Base-by-base conservation (phyloP, 495 filamentous ascomycete genomes). In the Aspergillus sclerotiicarbonarius region DNA sequence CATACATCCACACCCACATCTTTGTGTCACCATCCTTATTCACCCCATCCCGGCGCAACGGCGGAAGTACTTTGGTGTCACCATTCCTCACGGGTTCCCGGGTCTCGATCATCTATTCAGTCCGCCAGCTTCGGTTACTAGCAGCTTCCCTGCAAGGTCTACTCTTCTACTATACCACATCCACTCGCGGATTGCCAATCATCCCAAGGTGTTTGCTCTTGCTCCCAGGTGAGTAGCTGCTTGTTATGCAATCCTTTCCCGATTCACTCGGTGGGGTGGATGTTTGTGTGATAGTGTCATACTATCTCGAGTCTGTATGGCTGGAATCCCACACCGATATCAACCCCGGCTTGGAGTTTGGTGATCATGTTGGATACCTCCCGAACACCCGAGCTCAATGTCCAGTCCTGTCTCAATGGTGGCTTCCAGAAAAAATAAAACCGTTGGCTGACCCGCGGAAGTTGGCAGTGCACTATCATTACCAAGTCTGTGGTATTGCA, bases 11-110 rank as follows among this genome's bases (percentile, higher is more conserved):
- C 29, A 25, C 51, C 20, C 29, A 25, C 41, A 53, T 39, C 35
- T 53, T 10, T 53, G 62, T 64, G 62, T 64, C 48, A 64, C 62
- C 58, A 46, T 57, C 56, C 8, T 18, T 8, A n/a, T n/a, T n/a
- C 25, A 56, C 54, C 45, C 43, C 29, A 35, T 19, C 25, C 31
- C 46, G 15, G 25, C 18, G 18, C 54, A 41, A 39, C 39, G 19
- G 6, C 12, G 41, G 19, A 15, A 13, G 4, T 49, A 46, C n/a
- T 41, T 25, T 45, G 32, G 16, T 51, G 13, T n/a, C 12, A 41
- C 37, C 37, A n/a, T 41, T n/a, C 13, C 13, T n/a, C 37, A 41
- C 37, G 37, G 30, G 29, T 8, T 55, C 16, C 53, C 37, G 13
- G 6, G 16, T 8, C 25, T 6, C 8, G 21, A 31, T 8, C 47